These are phyloP conservation scores for Cercospora sesami DNA, from an alignment of 2,329 filamentous ascomycete species.

Conservation along the genomic window DNA sequence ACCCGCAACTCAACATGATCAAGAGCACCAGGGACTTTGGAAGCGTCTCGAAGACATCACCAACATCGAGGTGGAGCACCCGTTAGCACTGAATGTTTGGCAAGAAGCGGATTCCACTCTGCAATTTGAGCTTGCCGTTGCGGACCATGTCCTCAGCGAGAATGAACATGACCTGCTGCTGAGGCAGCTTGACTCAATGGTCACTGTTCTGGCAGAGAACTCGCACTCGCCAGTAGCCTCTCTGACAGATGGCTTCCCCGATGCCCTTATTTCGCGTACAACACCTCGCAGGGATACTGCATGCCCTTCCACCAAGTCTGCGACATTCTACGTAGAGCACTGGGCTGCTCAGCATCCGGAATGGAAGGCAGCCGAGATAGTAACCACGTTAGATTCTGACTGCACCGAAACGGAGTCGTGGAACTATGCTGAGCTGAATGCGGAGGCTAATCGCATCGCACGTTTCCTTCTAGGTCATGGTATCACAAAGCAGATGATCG, in stretches of 20 bases:
- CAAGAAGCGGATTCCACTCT: constrained; percentile 11
- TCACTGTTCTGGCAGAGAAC: background rate
- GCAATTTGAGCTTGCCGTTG: constrained; percentile 19
- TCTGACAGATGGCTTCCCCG: background rate
- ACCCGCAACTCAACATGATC: background rate
- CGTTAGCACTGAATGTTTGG: constrained; percentile 21
- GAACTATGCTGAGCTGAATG: constrained; percentile 19
- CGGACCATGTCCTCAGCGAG: constrained; percentile 14
- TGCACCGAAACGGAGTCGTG: constrained; percentile 12
- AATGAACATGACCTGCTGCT: constrained; percentile 19
- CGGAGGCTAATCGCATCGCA: constrained; percentile 17
- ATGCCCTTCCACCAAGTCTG: constrained; percentile 14
- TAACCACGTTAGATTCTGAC: constrained; percentile 7
- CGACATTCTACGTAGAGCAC: constrained; percentile 19
- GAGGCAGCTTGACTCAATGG: constrained; percentile 17
- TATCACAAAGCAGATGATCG: constrained; percentile 13
- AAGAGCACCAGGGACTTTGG: constrained; percentile 7
- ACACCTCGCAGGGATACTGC: constrained; percentile 16
- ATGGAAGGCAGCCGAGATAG: constrained; percentile 20
- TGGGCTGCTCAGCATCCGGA: constrained; percentile 18
- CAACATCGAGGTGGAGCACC: constrained; percentile 20
- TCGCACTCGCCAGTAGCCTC: background rate
- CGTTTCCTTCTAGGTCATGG: constrained; percentile 12
- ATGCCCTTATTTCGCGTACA: constrained; percentile 9
- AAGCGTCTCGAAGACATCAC: constrained; percentile 18